Conservation (phyloP, 2,329 filamentous ascomycete genomes). For the Fonsecaea nubica region DNA sequence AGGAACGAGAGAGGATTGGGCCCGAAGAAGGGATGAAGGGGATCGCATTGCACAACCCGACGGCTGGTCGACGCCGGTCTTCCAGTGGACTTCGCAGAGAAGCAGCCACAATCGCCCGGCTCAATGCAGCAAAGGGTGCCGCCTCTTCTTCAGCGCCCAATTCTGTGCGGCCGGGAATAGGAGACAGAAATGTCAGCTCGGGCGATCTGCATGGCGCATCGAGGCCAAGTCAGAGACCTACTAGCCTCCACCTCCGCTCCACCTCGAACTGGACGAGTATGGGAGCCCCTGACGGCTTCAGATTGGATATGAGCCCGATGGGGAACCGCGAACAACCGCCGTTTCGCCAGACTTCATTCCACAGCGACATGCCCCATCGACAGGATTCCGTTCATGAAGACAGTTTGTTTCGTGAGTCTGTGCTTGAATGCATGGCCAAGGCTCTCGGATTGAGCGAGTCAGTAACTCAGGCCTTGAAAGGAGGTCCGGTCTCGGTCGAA, state of each 20-base stretch:
- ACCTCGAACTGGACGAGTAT: conserved; percentile 31
- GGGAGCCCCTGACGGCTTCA: conserved; percentile 23
- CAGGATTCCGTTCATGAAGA: conserved; percentile 89
- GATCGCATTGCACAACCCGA: conserved; percentile 89
- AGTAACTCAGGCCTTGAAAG: conserved; percentile 55
- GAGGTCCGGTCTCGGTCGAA: conserved; percentile 74
- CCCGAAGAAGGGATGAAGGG: conserved; percentile 86
- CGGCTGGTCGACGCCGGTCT: conserved; percentile 71
- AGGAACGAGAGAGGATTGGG: conserved; percentile 81
- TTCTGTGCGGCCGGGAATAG: conserved; percentile 34
- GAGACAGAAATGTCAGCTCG: conserved; percentile 63
- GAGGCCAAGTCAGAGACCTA: conserved; percentile 30
- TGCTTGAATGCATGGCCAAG: conserved; percentile 95
- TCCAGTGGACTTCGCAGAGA: conserved; percentile 80
- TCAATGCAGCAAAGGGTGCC: conserved; percentile 51
- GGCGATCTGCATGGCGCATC: conserved; percentile 67
- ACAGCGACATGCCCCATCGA: conserved; percentile 32
- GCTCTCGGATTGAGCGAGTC: conserved; percentile 78
- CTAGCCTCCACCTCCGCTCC: conserved; percentile 29
- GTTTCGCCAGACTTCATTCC: conserved; percentile 44
- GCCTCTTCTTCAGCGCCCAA: conserved; percentile 28
- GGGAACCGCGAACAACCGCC: conserved; percentile 50
- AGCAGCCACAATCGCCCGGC: conserved; percentile 72
- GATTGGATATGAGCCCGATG: conserved; percentile 48
- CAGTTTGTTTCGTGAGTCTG: conserved; percentile 82